phyloP scores from a whole-genome alignment of 441 rosid species.

The Gossypium davidsonii region DNA sequence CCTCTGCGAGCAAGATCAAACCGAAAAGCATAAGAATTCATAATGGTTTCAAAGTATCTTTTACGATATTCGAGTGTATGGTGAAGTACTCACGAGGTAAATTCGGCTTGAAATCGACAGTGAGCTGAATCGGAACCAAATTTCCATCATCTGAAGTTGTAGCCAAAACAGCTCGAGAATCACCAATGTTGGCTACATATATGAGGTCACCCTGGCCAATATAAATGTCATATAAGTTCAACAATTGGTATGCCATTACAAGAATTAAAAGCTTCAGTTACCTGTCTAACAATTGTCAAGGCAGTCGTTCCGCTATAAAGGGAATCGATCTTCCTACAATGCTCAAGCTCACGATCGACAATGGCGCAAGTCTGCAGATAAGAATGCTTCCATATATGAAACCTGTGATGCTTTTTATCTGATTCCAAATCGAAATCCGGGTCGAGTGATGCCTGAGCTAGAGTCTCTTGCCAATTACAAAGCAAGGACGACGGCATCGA shows the following conservation, averaged over 20 bases:
- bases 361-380: slow-evolving; percentile 67
- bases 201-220: slow-evolving; percentile 57
- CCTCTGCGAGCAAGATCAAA: slow-evolving; percentile 44
- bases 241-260: background rate
- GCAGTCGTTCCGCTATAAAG: slow-evolving; percentile 83
- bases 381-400: slow-evolving; percentile 70
- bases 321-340: slow-evolving; percentile 56
- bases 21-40: slow-evolving; percentile 6
- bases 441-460: slow-evolving; percentile 43
- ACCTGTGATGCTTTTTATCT: slow-evolving; percentile 43
- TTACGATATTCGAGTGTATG: background rate
- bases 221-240: background rate
- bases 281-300: slow-evolving; percentile 78
- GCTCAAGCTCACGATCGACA: slow-evolving; percentile 66
- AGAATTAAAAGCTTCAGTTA: slow-evolving; percentile 12
- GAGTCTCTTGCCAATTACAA: slow-evolving; percentile 75
- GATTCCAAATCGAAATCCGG: slow-evolving; percentile 45
- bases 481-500: slow-evolving; percentile 62
- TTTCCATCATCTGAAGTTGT: slow-evolving; percentile 70
- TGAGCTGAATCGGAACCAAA: slow-evolving; percentile 68
- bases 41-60: background rate
- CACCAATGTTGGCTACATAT: slow-evolving; percentile 74
- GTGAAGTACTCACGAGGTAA: slow-evolving; percentile 58
- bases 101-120: slow-evolving; percentile 80
- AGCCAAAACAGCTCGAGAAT: slow-evolving; percentile 88